Percentiles rank a stretch among this genome's conserved stretches.
These are phyloP conservation scores for Syzygium oleosum DNA, from an alignment of 345 rosid genomes.

Conservation along the genomic window DNA sequence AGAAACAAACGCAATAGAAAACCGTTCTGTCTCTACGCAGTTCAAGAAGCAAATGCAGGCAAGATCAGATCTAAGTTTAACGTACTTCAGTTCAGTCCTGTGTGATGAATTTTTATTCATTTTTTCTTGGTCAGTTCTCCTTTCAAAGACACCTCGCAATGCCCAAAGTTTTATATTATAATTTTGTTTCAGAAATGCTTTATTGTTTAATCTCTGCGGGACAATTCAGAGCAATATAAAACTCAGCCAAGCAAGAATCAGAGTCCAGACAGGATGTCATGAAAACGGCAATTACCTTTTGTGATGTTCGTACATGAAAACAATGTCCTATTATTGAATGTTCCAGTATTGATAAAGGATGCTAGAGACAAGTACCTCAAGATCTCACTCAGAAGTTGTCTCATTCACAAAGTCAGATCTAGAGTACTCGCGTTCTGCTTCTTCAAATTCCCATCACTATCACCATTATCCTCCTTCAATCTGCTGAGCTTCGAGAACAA, in stretches of 20 bases:
- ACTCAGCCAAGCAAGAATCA: not conserved
- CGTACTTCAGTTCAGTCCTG: not conserved
- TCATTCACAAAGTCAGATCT: slow-evolving; percentile 84
- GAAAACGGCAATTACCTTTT: not conserved
- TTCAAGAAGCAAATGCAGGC: not conserved
- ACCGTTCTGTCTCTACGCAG: not conserved
- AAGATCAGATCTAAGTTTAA: not conserved
- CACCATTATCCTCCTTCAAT: slow-evolving; percentile 19
- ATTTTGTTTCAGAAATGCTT: not conserved
- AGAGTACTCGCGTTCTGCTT: slow-evolving; percentile 49
- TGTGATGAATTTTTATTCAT: not conserved
- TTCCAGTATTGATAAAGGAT: not conserved
- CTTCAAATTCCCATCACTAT: slow-evolving; percentile 18
- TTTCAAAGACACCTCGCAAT: not conserved
- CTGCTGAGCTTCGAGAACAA: slow-evolving; percentile 29
- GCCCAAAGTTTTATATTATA: not conserved
- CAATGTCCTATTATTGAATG: not conserved
- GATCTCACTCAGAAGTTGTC: slow-evolving; percentile 46
- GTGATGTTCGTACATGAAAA: not conserved
- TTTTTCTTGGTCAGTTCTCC: not conserved
- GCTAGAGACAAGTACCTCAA: slow-evolving; percentile 48
- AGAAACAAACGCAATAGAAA: not conserved
- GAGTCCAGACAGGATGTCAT: not conserved
- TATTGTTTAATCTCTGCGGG: not conserved
- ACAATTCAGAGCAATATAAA: not conserved